These are phyloP conservation scores for Pseudogymnoascus sp. DNA, from an alignment of 2,329 filamentous ascomycete genomes.

Conservation along the genomic window DNA sequence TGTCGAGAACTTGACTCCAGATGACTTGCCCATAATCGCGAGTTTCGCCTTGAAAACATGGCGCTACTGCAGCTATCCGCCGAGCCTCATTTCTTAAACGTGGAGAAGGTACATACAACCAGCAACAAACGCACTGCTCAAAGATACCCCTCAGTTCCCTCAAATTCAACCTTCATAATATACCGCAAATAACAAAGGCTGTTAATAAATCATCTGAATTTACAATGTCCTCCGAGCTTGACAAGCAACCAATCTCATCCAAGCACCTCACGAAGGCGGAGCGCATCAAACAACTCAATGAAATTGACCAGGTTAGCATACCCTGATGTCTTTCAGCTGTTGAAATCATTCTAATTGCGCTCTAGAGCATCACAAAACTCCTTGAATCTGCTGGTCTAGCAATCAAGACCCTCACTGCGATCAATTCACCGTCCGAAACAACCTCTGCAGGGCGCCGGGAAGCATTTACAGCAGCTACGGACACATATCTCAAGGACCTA, in stretches of 20 bases:
- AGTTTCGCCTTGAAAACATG: constrained; percentile 9
- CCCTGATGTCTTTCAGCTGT: neutral
- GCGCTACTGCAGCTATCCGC: constrained; percentile 12
- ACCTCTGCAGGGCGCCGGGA: constrained; percentile 24
- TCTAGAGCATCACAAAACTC: constrained; percentile 36
- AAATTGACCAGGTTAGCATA: constrained; percentile 59
- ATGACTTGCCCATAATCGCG: neutral
- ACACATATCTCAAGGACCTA: constrained; percentile 64
- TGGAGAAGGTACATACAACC: constrained; percentile 5
- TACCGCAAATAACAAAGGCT: neutral
- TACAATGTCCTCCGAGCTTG: neutral
- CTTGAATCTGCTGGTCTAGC: constrained; percentile 54
- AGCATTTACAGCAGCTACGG: constrained; percentile 52
- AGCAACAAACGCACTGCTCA: neutral
- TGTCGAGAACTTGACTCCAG: constrained; percentile 1
- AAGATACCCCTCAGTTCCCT: neutral
- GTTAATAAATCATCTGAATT: neutral
- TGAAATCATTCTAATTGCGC: neutral
- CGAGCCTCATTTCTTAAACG: constrained; percentile 11
- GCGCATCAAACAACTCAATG: constrained; percentile 71
- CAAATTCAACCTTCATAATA: neutral
- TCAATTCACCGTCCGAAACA: constrained; percentile 20
- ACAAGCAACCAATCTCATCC: neutral
- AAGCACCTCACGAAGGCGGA: constrained; percentile 61
- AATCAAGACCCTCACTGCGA: constrained; percentile 54